Conservation (phyloP, 2,329 filamentous ascomycete genomes). For the Rhytidhysteron rufulum region DNA sequence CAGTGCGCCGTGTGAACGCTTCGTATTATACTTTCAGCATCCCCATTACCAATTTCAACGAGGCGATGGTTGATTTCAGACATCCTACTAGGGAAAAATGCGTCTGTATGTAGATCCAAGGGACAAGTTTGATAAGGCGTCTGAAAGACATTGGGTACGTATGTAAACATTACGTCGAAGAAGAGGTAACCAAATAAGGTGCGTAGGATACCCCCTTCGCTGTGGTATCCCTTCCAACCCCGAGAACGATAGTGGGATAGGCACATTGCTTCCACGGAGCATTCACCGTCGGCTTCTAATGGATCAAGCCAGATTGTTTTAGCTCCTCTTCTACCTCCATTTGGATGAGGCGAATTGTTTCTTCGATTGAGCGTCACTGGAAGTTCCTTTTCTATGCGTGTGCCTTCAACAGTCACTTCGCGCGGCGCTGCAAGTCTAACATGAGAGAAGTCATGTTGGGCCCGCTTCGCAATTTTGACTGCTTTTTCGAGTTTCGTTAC, state of each 20-base stretch:
- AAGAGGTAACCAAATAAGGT: conserved; percentile 83
- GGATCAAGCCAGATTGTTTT: conserved; percentile 90
- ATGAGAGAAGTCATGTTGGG: conserved; percentile 91
- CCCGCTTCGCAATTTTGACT: conserved; percentile 74
- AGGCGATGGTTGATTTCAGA: conserved; percentile 86
- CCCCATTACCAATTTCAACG: conserved; percentile 82
- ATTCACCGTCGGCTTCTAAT: conserved; percentile 64
- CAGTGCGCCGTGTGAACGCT: conserved; percentile 66
- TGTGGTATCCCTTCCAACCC: conserved; percentile 93
- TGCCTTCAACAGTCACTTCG: conserved; percentile 72
- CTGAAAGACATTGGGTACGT: conserved; percentile 95
- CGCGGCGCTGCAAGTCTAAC: conserved; percentile 71
- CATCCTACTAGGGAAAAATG: conserved; percentile 80
- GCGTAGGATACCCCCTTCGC: conserved; percentile 86
- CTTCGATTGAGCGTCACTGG: conserved; percentile 23
- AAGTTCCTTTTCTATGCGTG: conserved; percentile 66
- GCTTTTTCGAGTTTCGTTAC: conserved; percentile 86
- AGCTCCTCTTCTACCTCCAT: conserved; percentile 47
- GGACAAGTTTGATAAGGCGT: conserved; percentile 93
- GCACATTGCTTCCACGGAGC: conserved; percentile 91
- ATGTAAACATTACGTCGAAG: conserved; percentile 87
- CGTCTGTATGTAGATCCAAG: conserved; percentile 86
- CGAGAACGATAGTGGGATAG: conserved; percentile 75
- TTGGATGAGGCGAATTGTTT: conserved; percentile 27
- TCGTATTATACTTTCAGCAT: conserved; percentile 63